Evolutionary conservation across 2,329 filamentous ascomycete species (phyloP).

Genomic region (Claviceps arundinis): DNA sequence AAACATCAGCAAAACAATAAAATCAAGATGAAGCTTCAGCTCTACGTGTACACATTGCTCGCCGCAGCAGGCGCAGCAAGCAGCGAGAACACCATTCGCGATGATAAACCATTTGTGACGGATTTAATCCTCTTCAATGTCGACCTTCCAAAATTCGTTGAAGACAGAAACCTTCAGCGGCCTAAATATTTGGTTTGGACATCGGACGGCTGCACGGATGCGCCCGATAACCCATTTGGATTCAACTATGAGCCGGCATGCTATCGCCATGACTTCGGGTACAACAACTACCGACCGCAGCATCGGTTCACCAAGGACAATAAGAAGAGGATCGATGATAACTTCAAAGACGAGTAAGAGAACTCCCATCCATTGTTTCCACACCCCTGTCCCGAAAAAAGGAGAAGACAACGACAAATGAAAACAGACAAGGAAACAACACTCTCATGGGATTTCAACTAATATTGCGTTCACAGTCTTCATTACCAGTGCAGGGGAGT

Average conservation of each 20-base stretch:
- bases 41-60: background rate
- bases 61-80: background rate
- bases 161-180: too few relatives aligned
- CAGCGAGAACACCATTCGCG: too few relatives aligned
- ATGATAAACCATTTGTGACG: too few relatives aligned
- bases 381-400: background rate
- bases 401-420: background rate
- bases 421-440: too few relatives aligned
- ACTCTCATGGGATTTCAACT: constrained; percentile 2
- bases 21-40: background rate
- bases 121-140: too few relatives aligned
- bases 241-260: constrained; percentile 32
- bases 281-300: constrained; percentile 37
- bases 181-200: constrained; percentile 21
- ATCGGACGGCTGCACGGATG: constrained; percentile 28
- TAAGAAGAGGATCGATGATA: constrained; percentile 29
- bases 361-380: background rate
- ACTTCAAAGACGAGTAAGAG: constrained; percentile 31
- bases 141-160: too few relatives aligned
- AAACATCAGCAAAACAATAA: background rate
- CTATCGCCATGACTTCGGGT: constrained; percentile 44
- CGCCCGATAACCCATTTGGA: constrained; percentile 29
- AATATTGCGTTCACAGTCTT: background rate
- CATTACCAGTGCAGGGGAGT: background rate
- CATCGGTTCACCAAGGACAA: constrained; percentile 13